Conservation (phyloP, 371 early-diverging fungal species). For the Mucor lusitanicus region DNA sequence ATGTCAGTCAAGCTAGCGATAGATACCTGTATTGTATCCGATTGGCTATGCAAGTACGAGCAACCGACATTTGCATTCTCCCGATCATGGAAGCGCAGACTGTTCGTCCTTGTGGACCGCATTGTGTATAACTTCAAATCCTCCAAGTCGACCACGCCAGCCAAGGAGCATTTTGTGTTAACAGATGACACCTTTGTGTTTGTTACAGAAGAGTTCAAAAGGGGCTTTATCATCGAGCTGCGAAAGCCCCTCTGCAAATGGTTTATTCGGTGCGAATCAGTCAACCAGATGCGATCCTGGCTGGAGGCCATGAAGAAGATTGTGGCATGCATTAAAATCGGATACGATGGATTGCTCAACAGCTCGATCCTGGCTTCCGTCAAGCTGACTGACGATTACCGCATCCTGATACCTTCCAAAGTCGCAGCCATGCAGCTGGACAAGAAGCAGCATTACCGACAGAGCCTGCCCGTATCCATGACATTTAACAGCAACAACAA, state of each 20-base stretch:
- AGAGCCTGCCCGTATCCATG: slow-evolving; percentile 10
- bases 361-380: slow-evolving; percentile 19
- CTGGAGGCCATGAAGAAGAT: slow-evolving; percentile 45
- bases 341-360: slow-evolving; percentile 28
- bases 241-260: slow-evolving; percentile 43
- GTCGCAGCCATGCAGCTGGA: neutral
- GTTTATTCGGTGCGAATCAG: slow-evolving; percentile 44
- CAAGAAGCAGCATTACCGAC: slow-evolving; percentile 3
- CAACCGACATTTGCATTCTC: slow-evolving; percentile 36
- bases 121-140: slow-evolving; percentile 42
- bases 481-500: slow-evolving; percentile 17
- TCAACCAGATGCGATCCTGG: slow-evolving; percentile 39
- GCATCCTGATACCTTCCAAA: slow-evolving; percentile 21
- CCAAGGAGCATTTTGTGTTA: slow-evolving; percentile 42
- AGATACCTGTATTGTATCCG: slow-evolving; percentile 28
- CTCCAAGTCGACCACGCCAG: slow-evolving; percentile 33
- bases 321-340: slow-evolving; percentile 41
- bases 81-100: slow-evolving; percentile 45
- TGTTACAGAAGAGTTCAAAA: slow-evolving; percentile 49
- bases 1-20: slow-evolving; percentile 34
- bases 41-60: slow-evolving; percentile 41
- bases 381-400: slow-evolving; percentile 36
- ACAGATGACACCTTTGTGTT: slow-evolving; percentile 49
- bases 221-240: slow-evolving; percentile 41
- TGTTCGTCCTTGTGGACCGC: slow-evolving; percentile 31